phyloP scores from a whole-genome alignment of 2,329 filamentous ascomycete genomes.

The Talaromyces islandicus region DNA sequence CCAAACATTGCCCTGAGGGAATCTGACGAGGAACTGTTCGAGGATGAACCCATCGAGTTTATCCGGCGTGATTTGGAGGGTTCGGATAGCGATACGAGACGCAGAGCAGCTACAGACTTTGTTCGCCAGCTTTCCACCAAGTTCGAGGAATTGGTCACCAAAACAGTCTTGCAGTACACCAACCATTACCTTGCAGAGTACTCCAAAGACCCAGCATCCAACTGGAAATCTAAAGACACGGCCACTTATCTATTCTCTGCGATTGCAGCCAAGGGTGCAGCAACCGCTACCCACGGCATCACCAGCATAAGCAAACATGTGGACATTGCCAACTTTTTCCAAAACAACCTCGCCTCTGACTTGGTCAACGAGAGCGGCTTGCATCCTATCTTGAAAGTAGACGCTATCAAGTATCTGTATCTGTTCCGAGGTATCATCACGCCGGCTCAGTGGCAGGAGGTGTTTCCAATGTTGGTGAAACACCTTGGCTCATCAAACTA shows the following conservation, averaged over 20 bases:
- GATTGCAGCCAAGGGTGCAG: constrained; percentile 83
- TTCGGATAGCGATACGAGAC: constrained; percentile 88
- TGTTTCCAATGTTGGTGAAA: constrained; percentile 83
- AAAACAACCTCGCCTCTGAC: constrained; percentile 85
- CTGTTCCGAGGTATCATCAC: constrained; percentile 93
- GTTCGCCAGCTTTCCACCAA: constrained; percentile 80
- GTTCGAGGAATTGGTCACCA: constrained; percentile 79
- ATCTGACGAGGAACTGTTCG: constrained; percentile 90
- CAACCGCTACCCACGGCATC: constrained; percentile 83
- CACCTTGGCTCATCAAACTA: constrained; percentile 88
- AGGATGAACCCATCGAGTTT: constrained; percentile 98
- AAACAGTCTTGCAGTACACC: constrained; percentile 81
- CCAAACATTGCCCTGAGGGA: constrained; percentile 89
- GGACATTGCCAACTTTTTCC: constrained; percentile 91
- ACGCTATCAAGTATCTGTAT: constrained; percentile 97
- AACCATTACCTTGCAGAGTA: constrained; percentile 74
- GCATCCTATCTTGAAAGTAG: constrained; percentile 86
- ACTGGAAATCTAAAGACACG: constrained; percentile 97
- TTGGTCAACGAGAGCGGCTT: constrained; percentile 63
- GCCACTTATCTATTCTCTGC: constrained; percentile 96
- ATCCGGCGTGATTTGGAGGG: constrained; percentile 93
- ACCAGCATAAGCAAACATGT: constrained; percentile 83
- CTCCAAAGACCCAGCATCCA: constrained; percentile 58
- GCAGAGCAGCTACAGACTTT: constrained; percentile 92
- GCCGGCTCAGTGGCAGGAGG: constrained; percentile 83